Evolutionary conservation across 106 monocot species (phyloP), one percentile per base, ranked within the genome.

Genomic region (Posidonia australis): DNA sequence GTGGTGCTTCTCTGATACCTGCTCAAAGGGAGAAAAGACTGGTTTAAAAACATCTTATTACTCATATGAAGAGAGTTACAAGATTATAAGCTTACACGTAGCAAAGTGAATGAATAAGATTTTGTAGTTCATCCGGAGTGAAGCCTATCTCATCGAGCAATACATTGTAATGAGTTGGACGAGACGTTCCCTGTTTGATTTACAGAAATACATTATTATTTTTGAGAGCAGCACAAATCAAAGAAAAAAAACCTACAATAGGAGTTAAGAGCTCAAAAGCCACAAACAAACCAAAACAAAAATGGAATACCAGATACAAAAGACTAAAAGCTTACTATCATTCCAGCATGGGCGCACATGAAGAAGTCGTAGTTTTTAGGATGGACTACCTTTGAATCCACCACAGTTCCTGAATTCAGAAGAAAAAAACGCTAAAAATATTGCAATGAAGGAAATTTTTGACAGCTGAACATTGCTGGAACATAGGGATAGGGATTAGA

Each of bases 81-180:
- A 21, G 5, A 45, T 4, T 46, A 27, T 51, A 29, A 16, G 61
- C 86, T 86, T 78, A 87, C 87, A 92, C 92, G 63, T 92, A 92
- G 12, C 84, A 92, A 63, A 92, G 83, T 30, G 81, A 66, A 68
- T 76, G 82, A 9, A 92, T 79, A 31, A 92, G 75, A 41, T 80
- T 75, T 62, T 92, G 87, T 3, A 92, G 66, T 59, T 84, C 71
- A 75, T 92, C 82, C 25, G 69, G 26, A n/a, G 68, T 31, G 41
- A 92, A 92, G 13, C 81, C 83, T 53, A 86, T 92, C 69, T 92
- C 86, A 68, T 92, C 86, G 32, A 84, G 68, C 76, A 92, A 70
- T 5, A 92, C 82, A 68, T 92, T 77, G 65, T 92, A 92, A 63
- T 84, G 87, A 11, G 78, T 82, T 42, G 92, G 92, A 49, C 82